phyloP scores from a whole-genome alignment of 805 yeast genomes.

The Saccharomycodes ludwigii region DNA sequence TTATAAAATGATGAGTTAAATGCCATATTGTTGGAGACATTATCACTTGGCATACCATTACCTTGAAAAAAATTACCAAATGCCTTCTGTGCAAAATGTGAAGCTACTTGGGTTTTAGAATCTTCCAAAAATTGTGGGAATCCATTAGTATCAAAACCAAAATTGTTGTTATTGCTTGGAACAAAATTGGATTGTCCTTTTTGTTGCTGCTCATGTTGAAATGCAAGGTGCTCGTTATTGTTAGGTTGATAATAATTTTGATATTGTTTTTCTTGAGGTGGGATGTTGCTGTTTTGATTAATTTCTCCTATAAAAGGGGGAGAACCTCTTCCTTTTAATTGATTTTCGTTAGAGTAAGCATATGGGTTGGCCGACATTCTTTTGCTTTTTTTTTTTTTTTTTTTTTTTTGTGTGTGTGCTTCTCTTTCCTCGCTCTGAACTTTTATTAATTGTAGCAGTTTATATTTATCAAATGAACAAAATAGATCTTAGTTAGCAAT shows the following conservation, averaged over 20 bases:
- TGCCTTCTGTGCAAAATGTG: constrained; percentile 80
- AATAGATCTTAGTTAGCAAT: too few relatives aligned
- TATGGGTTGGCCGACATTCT: constrained; percentile 38
- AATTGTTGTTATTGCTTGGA: constrained; percentile 7
- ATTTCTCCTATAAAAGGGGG: too few relatives aligned
- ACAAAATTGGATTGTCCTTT: constrained; percentile 6
- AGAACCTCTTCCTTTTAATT: too few relatives aligned
- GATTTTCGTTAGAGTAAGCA: constrained; percentile 20
- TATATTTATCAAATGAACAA: too few relatives aligned
- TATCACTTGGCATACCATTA: constrained; percentile 26
- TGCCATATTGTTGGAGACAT: constrained; percentile 40
- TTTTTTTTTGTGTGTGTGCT: not conserved
- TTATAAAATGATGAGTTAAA: constrained; percentile 29
- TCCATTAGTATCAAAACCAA: constrained; percentile 4
- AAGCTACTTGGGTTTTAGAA: constrained; percentile 73
- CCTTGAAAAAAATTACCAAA: constrained; percentile 28
- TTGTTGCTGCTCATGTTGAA: constrained; percentile 9
- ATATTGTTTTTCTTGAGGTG: not conserved
- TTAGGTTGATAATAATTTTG: not conserved
- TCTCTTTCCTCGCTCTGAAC: too few relatives aligned
- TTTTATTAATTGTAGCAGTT: too few relatives aligned
- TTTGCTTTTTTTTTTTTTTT: not conserved
- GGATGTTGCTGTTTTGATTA: constrained; percentile 5
- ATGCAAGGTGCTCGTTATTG: constrained; percentile 7
- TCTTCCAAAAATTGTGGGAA: constrained; percentile 43